Base-by-base conservation (phyloP, 345 rosid species). In the Eucalyptus sideroxylon region DNA sequence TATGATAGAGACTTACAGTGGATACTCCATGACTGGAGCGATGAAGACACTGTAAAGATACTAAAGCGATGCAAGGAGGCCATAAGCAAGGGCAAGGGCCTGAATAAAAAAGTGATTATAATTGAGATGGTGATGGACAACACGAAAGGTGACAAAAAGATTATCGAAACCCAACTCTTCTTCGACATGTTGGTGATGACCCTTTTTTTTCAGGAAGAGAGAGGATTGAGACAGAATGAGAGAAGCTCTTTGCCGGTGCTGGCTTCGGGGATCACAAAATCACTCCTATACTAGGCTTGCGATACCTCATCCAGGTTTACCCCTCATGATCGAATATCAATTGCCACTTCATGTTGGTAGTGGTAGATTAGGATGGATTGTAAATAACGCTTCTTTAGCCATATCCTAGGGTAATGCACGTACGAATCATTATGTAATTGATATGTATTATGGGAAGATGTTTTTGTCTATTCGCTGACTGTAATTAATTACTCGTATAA, bases 141-240 rank as follows among this genome's bases (percentile, higher is more conserved):
- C 19, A 11, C 45, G 31, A 49, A 45, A 7, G 50, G n/a, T 5
- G 83, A 83, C 5, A 49, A 88, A 4, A 26, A 65, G 15, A 67
- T 53, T 15, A 83, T 4, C n/a, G 89, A 90, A 83, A 88, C 90
- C 3, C 86, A 88, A 4, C 90, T 89, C 86, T 91, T 56, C 55
- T 88, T 50, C 30, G 93, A 91, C 86, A 91, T 87, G 88, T 4
- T 87, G 87, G 81, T 89, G 89, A 90, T 92, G 93, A n/a, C 40
- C 10, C 6, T 81, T 27, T 16, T 27, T 16, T 50, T 12, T 16
- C 50, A 1, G 90, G 92, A 6, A 49, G 65, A 62, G 89, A 90
- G 80, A 82, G 92, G 31, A 85, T 23, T 34, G 86, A 89, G 67
- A 92, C 59, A 30, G 89, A 90, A 86, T 91, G 90, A 92, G 67